Evolutionary conservation across 2,329 filamentous ascomycete species (phyloP), one percentile per base, ranked within the genome.

Genomic region (Scedosporium aurantiacum): DNA sequence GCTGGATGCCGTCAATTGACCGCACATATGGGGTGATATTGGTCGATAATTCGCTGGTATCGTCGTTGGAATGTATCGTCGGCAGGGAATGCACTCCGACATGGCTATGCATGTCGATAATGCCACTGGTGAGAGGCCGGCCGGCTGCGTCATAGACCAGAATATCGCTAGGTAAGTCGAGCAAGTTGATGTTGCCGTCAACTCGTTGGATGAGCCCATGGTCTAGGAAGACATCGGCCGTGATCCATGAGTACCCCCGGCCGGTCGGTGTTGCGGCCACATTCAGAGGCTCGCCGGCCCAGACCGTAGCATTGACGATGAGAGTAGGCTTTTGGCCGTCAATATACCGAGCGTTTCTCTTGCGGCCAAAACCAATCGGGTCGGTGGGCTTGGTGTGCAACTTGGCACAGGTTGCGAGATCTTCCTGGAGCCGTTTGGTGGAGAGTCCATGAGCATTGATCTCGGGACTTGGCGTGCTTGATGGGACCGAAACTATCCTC

Each of bases 31-130:
- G 86, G 0, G 86, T 89, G 61, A 86, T 82, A 66, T 87, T 82
- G 32, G 74, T 74, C 1, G 82, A 83, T 65, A 85, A 71, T 70
- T 89, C 87, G 66, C 89, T 89, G 60, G 73, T 77, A 64, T 89
- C 87, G 0, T 77, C 73, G 63, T 77, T 82, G 18, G 82, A 84
- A 2, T 67, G 62, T 1, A 87, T 74, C 2, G 68, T 70, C 0
- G 86, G 85, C 16, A 88, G 71, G 16, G 79, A 76, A 27, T 79
- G 75, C 1, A 87, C 80, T 5, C 85, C 84, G 1, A 84, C 79
- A 68, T 89, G 87, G 40, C 80, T 84, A 71, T 90, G 86, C 83
- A 89, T 88, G 67, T 89, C 87, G 56, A 89, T 82, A 65, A 89
- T 84, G 12, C 86, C 87, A 6, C 79, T 78, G 0, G 87, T 89